A percentile compares a stretch with the other conserved stretches of the same genome.
Conservation (phyloP, 148 eudicot species). For the Amaranthus palmeri region DNA sequence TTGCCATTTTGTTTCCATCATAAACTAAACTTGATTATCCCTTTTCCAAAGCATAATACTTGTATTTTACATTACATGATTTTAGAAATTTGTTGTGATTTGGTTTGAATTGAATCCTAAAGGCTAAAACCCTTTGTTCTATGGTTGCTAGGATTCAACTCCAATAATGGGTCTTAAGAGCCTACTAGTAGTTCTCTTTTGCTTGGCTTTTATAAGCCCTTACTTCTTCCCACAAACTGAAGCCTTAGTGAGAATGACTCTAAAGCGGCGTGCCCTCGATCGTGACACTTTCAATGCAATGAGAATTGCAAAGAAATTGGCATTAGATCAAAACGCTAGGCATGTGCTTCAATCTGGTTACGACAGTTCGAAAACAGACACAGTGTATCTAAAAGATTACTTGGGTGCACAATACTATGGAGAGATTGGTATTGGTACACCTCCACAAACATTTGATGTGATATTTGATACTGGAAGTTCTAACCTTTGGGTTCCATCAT, state of each 20-base stretch:
- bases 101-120: neutral
- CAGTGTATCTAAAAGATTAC: conserved; percentile 64
- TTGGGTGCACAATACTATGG: conserved; percentile 88
- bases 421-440: conserved; percentile 76
- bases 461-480: conserved; percentile 94
- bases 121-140: neutral
- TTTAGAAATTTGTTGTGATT: neutral
- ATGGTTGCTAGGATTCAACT: conserved; percentile 18
- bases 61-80: no score
- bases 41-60: no score
- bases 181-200: conserved; percentile 31
- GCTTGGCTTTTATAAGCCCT: conserved; percentile 40
- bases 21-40: no score
- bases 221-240: conserved; percentile 37
- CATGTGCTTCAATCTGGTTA: conserved; percentile 23
- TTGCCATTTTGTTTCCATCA: no score
- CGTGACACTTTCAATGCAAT: conserved; percentile 46
- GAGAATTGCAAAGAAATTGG: conserved; percentile 40
- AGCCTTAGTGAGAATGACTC: conserved; percentile 48
- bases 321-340: conserved; percentile 22
- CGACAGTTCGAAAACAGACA: conserved; percentile 37
- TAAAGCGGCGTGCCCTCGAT: conserved; percentile 60
- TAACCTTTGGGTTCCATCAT: conserved; percentile 89
- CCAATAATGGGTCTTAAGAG: conserved; percentile 42
- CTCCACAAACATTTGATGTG: conserved; percentile 77